These are phyloP conservation scores for Apiospora arundinis DNA, from an alignment of 2,329 filamentous ascomycete genomes.

Conservation along the genomic window DNA sequence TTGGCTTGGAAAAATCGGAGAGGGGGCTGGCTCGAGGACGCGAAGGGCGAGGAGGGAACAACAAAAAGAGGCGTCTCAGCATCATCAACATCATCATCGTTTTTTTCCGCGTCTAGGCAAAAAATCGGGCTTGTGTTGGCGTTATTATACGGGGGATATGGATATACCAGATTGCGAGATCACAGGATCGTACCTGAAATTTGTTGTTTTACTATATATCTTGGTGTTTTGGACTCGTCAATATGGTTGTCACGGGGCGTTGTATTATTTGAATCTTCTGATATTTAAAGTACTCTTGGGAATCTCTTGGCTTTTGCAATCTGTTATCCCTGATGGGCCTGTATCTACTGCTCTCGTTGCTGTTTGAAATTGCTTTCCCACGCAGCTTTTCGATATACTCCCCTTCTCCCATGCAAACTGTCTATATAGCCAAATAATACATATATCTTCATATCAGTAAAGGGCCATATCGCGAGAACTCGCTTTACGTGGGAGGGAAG, in stretches of 20 bases:
- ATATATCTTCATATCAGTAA: neutral
- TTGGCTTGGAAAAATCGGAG: neutral
- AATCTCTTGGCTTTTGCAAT: neutral
- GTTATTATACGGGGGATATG: constrained; percentile 1
- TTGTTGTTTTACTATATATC: neutral
- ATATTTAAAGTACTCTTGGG: neutral
- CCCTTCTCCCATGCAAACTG: neutral
- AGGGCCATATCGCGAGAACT: neutral
- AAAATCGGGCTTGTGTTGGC: neutral
- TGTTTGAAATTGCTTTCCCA: neutral
- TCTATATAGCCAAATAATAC: neutral
- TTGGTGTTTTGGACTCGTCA: neutral
- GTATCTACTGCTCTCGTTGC: neutral
- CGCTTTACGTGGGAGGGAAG: neutral
- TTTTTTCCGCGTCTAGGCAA: neutral
- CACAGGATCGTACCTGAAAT: constrained; percentile 12
- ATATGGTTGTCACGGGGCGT: neutral
- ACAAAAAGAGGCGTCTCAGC: neutral
- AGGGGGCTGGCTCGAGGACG: neutral
- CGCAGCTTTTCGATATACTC: neutral
- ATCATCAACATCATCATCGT: neutral
- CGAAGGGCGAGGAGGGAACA: neutral
- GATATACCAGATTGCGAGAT: constrained; percentile 16
- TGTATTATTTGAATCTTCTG: neutral
- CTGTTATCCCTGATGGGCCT: neutral